Base-by-base conservation (phyloP, 2,329 filamentous ascomycete genomes). In the Beauveria rudraprayagi region DNA sequence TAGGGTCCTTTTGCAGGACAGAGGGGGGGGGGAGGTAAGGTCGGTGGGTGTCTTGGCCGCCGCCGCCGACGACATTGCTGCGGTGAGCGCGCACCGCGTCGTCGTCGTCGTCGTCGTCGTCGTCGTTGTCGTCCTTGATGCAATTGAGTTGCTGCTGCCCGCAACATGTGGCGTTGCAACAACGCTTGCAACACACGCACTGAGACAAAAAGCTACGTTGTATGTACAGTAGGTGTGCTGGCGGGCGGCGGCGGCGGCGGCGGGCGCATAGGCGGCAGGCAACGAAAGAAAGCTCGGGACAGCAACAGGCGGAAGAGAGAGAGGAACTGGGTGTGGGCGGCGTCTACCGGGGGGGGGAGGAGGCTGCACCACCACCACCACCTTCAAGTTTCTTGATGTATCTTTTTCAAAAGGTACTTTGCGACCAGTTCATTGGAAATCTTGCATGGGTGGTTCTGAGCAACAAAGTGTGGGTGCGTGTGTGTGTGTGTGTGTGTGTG, bases 1-100 rank as follows among this genome's bases (percentile, higher is more conserved):
- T 76, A 62, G 44, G 14, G 30, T 34, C 19, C 19, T 6, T 24
- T 10, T 26, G 19, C 3, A 30, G 8, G 16, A n/a, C 5, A 17
- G 16, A 3, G 3, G 16, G 26, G 47, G 5, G 9, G 47, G 16
- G 24, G 16, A 7, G 26, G 46, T 22, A 22, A 22, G 11, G 9
- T 6, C 0, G 28, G 28, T 2, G 28, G 28, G 6, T 28, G 26
- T 44, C 26, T 52, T n/a, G 24, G 24, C 24, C 24, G 26, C 47
- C 26, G 47, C 47, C 16, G 16, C 5, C 4, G 24, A 26, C 24
- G 24, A 26, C 30, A 10, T 5, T 5, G 30, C 30, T 34, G 11
- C 10, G 30, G 30, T 19, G 48, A 51, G 48, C 48, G 48, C 48
- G 48, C 48, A 37, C 28, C 47, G 28, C 48, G 8, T n/a, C 26